Base-by-base conservation (phyloP, 106 monocot genomes). In the Dioscorea alata region DNA sequence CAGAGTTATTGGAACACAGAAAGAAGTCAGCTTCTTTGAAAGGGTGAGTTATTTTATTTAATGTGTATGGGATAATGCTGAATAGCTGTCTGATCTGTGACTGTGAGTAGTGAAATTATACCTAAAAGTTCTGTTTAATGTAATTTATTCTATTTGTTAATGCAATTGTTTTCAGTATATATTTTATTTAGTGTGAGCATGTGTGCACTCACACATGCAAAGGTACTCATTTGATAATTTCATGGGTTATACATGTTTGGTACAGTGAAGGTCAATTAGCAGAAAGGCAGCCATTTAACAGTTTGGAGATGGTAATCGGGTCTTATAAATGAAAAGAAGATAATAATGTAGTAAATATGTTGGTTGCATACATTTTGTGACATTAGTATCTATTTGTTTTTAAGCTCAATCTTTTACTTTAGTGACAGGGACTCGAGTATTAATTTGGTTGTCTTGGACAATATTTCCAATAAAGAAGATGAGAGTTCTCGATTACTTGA, bases 371-470 rank as follows among this genome's bases (percentile, higher is more conserved):
- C 10, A 42, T 6, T 42, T 42, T 42, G 42, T 6, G 0, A 42
- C 42, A 48, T 32, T 14, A 14, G 21, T 63, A 16, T 32, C 1
- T 63, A 14, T 50, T 6, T 16, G 22, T 24, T 22, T 58, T 5
- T 49, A 23, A 48, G 8, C 20, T 22, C 3, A 33, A 22, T 58
- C 8, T 58, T 18, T 57, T 49, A 12, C 73, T 79, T 23, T 52
- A 84, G 88, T 68, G 83, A 76, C 63, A 88, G 89, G 60, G 53
- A 75, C 69, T 93, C 89, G 20, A 89, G 84, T 61, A 49, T 86
- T 42, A 86, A 89, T 72, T 89, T 93, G 76, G 83, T 72, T 74
- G 81, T 79, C 0, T 64, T 93, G 72, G 80, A 79, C 63, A 77
- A 76, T 48, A 71, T 49, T 33, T 12, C 66, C 66, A 56, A 70